Evolutionary conservation across 345 rosid genomes (phyloP).

Genomic region (Citrus unshiu): DNA sequence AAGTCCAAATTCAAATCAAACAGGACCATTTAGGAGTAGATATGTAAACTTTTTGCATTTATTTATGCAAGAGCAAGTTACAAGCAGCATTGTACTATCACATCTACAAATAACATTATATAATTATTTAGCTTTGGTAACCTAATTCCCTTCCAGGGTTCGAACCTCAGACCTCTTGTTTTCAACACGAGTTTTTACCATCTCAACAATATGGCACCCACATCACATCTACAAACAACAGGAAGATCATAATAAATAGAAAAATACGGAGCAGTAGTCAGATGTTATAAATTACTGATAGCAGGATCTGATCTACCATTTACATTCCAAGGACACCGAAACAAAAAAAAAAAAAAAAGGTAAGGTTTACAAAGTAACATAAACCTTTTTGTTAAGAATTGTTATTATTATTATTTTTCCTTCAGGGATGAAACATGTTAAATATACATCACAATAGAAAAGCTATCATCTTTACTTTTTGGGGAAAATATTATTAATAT

Average conservation of each 20-base stretch:
- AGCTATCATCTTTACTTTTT: not conserved
- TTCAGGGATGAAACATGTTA: not conserved
- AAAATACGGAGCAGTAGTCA: not conserved
- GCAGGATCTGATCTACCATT: not conserved
- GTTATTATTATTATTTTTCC: not conserved
- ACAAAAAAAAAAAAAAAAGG: not conserved
- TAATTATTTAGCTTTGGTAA: no score
- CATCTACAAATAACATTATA: not conserved
- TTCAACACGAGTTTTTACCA: no score
- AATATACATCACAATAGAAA: not conserved
- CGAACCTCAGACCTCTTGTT: no score
- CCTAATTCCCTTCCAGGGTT: no score
- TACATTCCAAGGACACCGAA: not conserved
- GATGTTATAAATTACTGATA: not conserved
- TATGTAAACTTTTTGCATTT: not conserved
- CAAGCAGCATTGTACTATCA: slow-evolving; percentile 1
- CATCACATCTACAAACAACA: not conserved
- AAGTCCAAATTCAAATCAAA: slow-evolving; percentile 1
- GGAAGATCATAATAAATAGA: not conserved
- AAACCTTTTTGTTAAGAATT: not conserved
- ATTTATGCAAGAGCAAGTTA: not conserved
- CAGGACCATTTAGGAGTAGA: not conserved
- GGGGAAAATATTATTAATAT: no score
- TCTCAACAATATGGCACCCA: no score
- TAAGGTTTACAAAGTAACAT: not conserved